These are phyloP conservation scores for Didymella glomerata DNA, from an alignment of 2,329 filamentous ascomycete genomes.

Conservation along the genomic window DNA sequence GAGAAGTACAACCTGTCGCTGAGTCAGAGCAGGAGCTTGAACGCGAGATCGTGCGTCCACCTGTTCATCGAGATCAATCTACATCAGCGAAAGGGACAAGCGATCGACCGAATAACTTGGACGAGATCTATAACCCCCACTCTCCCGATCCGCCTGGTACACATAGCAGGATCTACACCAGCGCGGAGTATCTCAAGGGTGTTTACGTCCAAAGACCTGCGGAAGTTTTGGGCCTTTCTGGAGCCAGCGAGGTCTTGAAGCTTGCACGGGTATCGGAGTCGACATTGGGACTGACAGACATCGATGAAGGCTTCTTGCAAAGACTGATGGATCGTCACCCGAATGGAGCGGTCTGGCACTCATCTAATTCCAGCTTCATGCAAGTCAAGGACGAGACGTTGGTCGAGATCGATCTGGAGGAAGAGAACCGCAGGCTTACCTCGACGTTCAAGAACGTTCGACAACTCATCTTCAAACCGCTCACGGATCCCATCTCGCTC, in stretches of 20 bases:
- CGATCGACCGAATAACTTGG: neutral
- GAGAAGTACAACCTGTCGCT: constrained; percentile 20
- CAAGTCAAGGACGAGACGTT: constrained; percentile 19
- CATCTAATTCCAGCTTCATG: constrained; percentile 3
- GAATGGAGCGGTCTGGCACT: constrained; percentile 25
- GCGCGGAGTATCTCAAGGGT: constrained; percentile 14
- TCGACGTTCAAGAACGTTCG: constrained; percentile 16
- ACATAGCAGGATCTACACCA: constrained; percentile 17
- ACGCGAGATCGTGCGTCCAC: constrained; percentile 1
- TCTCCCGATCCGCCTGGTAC: neutral
- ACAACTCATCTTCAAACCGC: constrained; percentile 29
- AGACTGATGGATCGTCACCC: constrained; percentile 26
- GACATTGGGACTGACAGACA: constrained; percentile 11
- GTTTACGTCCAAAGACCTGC: constrained; percentile 12
- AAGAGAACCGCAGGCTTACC: constrained; percentile 17
- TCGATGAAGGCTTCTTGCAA: constrained; percentile 29
- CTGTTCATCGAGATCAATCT: neutral
- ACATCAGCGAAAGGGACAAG: neutral
- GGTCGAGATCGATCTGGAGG: constrained; percentile 13
- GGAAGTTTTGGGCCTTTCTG: constrained; percentile 15
- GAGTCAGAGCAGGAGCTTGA: constrained; percentile 27
- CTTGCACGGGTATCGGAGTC: constrained; percentile 4
- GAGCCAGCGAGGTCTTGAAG: neutral
- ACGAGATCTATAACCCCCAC: neutral
- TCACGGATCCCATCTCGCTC: constrained; percentile 27